Evolutionary conservation across 1,284 basidiomycete genomes (phyloP).

Genomic region (Sanghuangporus sanghuang): DNA sequence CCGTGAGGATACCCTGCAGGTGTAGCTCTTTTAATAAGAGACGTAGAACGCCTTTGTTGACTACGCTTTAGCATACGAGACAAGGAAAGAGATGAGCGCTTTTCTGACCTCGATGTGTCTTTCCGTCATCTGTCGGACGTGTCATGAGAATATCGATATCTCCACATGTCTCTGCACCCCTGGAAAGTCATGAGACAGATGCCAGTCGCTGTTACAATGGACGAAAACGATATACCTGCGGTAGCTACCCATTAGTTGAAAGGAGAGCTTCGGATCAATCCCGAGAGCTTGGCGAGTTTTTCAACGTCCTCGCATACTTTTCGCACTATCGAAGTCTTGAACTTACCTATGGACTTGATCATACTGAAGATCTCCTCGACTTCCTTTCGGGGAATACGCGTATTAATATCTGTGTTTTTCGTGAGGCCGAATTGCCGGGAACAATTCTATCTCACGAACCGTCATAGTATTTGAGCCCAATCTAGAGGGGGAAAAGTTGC

Average conservation of each 20-base stretch:
- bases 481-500: slow-evolving; percentile 24
- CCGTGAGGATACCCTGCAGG: slow-evolving; percentile 57
- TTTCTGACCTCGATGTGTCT: slow-evolving; percentile 57
- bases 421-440: neutral
- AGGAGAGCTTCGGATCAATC: slow-evolving; percentile 66
- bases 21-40: slow-evolving; percentile 57
- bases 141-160: slow-evolving; percentile 91
- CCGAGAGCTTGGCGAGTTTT: slow-evolving; percentile 43
- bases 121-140: slow-evolving; percentile 64
- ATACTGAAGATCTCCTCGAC: slow-evolving; percentile 66
- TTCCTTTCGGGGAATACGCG: slow-evolving; percentile 81
- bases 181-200: neutral
- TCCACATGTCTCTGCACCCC: slow-evolving; percentile 74
- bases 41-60: slow-evolving; percentile 47
- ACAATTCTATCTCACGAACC: slow-evolving; percentile 35
- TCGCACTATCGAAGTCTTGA: neutral
- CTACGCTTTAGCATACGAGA: neutral
- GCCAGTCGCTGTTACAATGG: neutral
- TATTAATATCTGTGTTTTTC: slow-evolving; percentile 53
- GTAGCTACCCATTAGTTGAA: slow-evolving; percentile 90
- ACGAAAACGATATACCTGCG: slow-evolving; percentile 46
- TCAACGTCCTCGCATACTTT: slow-evolving; percentile 3
- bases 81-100: neutral
- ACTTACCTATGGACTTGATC: slow-evolving; percentile 64
- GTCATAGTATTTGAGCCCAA: slow-evolving; percentile 76